Evolutionary conservation across 208 protist species (phyloP).

Genomic region (Trypanosoma theileri): DNA sequence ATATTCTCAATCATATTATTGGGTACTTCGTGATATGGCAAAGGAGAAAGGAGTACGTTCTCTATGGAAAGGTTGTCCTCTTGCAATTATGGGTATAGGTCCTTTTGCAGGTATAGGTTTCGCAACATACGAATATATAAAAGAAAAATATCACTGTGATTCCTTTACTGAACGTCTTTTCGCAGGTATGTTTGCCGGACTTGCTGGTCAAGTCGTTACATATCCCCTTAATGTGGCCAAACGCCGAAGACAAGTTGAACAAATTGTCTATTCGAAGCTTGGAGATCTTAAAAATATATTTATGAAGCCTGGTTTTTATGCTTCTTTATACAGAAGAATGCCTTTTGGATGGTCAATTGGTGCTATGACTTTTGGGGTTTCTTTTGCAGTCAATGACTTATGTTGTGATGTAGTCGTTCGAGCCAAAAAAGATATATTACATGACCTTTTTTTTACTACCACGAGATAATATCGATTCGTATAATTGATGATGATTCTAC

Average conservation of each 20-base stretch:
- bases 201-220: slow-evolving; percentile 72
- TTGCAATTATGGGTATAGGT: slow-evolving; percentile 89
- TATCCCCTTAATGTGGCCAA: slow-evolving; percentile 90
- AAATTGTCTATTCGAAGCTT: slow-evolving; percentile 44
- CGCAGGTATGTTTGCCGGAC: slow-evolving; percentile 68
- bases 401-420: slow-evolving; percentile 60
- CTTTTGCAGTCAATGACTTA: slow-evolving; percentile 78
- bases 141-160: slow-evolving; percentile 59
- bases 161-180: slow-evolving; percentile 64
- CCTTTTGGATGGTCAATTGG: slow-evolving; percentile 65
- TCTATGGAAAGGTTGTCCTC: slow-evolving; percentile 76
- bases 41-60: slow-evolving; percentile 48
- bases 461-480: background rate
- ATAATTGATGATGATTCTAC: too few species aligned
- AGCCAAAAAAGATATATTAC: slow-evolving; percentile 65
- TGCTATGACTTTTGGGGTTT: slow-evolving; percentile 77
- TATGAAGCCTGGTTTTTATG: slow-evolving; percentile 42
- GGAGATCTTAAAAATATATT: slow-evolving; percentile 47
- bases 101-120: slow-evolving; percentile 90
- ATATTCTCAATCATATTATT: slow-evolving; percentile 73
- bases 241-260: slow-evolving; percentile 77
- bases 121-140: slow-evolving; percentile 86
- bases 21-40: slow-evolving; percentile 67
- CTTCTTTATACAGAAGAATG: slow-evolving; percentile 72
- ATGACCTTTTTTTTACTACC: slow-evolving; percentile 46